Base-by-base conservation (phyloP, 169 alveolate genomes). In the Plasmodium gallinaceum region DNA sequence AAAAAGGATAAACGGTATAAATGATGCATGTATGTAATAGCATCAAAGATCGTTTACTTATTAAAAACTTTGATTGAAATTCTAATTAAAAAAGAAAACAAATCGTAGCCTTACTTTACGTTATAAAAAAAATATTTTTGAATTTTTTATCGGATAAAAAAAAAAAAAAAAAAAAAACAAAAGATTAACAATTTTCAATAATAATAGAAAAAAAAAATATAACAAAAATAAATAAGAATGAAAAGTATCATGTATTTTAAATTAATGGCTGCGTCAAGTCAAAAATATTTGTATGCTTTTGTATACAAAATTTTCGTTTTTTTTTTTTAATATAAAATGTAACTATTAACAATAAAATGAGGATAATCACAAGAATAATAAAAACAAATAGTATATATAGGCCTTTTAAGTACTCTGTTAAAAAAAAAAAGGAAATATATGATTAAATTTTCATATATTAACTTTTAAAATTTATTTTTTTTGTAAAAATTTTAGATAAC, bases 371-470 rank as follows among this genome's bases (percentile, higher is more conserved):
- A 22, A 83, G 37, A 37, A 83, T 39, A 39, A 54, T 66, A 61
- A 83, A 83, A 54, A 83, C 64, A 68, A 83, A 62, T 43, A 83
- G 45, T 7, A 83, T 20, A 22, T 83, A 83, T 46, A 83, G 65
- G 7, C 91, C 91, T 62, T 68, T 69, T 60, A 83, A 60, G 57
- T 83, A 83, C 12, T 83, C 91, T 83, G 74, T 37, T 24, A n/a
- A 58, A 46, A 18, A 39, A 16, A 39, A 62, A 9, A 51, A 72
- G 32, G 32, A 54, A 39, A 75, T 46, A 76, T 64, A 9, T 14
- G 8, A 16, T 20, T 54, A 9, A 18, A n/a, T 54, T 18, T 61
- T 20, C 5, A 61, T 8, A 12, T 61, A 24, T 61, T 20, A 61
- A 18, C 0, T 18, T 61, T 24, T 18, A 20, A 20, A 20, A 16